Conservation (phyloP, 805 yeast genomes). For the Blastobotrys mokoenaii region DNA sequence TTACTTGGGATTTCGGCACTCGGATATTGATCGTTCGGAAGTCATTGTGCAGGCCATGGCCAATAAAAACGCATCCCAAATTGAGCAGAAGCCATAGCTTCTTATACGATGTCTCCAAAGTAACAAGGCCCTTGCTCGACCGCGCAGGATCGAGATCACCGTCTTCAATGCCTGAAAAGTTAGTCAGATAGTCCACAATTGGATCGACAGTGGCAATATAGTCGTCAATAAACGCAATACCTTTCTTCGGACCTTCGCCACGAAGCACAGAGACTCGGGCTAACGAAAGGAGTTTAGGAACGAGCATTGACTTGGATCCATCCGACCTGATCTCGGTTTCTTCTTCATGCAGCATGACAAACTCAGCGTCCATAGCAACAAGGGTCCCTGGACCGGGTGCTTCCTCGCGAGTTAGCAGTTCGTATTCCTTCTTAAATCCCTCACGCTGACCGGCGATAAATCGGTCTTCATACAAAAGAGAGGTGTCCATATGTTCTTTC, state of each 20-base stretch:
- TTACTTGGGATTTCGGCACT: constrained; percentile 75
- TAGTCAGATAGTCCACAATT: constrained; percentile 80
- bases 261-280: constrained; percentile 86
- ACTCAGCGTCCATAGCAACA: constrained; percentile 95
- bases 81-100: constrained; percentile 85
- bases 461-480: constrained; percentile 64
- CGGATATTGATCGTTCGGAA: constrained; percentile 87
- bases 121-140: constrained; percentile 64
- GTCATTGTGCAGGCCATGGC: constrained; percentile 88
- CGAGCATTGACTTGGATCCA: constrained; percentile 60
- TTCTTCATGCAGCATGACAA: constrained; percentile 75
- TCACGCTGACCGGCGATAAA: constrained; percentile 62
- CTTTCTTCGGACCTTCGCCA: constrained; percentile 50
- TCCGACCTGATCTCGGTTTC: constrained; percentile 66
- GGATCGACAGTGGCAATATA: constrained; percentile 61
- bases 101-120: constrained; percentile 75
- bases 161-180: constrained; percentile 86
- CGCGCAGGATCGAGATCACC: constrained; percentile 74
- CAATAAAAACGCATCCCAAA: constrained; percentile 85
- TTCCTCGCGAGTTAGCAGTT: constrained; percentile 55
- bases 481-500: constrained; percentile 46
- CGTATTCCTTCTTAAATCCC: constrained; percentile 52
- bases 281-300: constrained; percentile 67
- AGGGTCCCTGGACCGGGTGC: constrained; percentile 69
- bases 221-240: constrained; percentile 85